phyloP scores from a whole-genome alignment of 2,329 filamentous ascomycete genomes.

The Coniochaeta sp. region DNA sequence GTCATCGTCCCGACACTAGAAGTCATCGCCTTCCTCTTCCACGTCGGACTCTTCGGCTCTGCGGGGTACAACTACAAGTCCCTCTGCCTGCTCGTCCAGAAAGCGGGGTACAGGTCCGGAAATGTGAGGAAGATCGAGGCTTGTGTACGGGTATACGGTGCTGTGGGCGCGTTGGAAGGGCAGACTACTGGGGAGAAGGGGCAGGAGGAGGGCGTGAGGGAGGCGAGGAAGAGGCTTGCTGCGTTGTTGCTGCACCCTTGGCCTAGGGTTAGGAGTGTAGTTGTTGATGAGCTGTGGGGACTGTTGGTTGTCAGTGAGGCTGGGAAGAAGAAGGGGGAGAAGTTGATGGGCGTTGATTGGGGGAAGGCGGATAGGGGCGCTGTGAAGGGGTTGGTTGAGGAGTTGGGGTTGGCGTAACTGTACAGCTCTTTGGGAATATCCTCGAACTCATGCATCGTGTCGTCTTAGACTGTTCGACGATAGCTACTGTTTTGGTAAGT shows the following conservation, averaged over 20 bases:
- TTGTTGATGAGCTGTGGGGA: slow-evolving; percentile 56
- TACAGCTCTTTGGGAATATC: too few species aligned
- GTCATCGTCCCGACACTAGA: slow-evolving; percentile 71
- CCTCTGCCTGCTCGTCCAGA: slow-evolving; percentile 66
- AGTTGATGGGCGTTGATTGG: slow-evolving; percentile 51
- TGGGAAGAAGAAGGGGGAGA: slow-evolving; percentile 20
- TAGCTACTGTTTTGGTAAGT: too few species aligned
- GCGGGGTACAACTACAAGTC: slow-evolving; percentile 36
- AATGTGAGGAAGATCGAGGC: slow-evolving; percentile 78
- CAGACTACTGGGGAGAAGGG: slow-evolving; percentile 1
- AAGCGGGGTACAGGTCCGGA: slow-evolving; percentile 73
- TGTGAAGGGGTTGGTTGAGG: slow-evolving; percentile 34
- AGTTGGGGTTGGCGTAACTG: slow-evolving; percentile 28
- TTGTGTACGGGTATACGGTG: slow-evolving; percentile 72
- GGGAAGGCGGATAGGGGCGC: slow-evolving; percentile 40
- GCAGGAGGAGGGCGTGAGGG: slow-evolving; percentile 30
- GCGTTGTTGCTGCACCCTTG: slow-evolving; percentile 76
- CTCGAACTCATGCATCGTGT: too few species aligned
- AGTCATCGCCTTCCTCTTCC: slow-evolving; percentile 68
- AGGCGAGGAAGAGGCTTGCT: slow-evolving; percentile 61
- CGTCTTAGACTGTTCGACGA: too few species aligned
- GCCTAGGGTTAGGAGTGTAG: slow-evolving; percentile 59
- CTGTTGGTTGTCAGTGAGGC: slow-evolving; percentile 19
- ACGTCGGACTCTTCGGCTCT: slow-evolving; percentile 43
- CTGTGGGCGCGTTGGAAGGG: slow-evolving; percentile 41